phyloP scores from a whole-genome alignment of 2,329 filamentous ascomycete species.

The Knoxdaviesia capensis region DNA sequence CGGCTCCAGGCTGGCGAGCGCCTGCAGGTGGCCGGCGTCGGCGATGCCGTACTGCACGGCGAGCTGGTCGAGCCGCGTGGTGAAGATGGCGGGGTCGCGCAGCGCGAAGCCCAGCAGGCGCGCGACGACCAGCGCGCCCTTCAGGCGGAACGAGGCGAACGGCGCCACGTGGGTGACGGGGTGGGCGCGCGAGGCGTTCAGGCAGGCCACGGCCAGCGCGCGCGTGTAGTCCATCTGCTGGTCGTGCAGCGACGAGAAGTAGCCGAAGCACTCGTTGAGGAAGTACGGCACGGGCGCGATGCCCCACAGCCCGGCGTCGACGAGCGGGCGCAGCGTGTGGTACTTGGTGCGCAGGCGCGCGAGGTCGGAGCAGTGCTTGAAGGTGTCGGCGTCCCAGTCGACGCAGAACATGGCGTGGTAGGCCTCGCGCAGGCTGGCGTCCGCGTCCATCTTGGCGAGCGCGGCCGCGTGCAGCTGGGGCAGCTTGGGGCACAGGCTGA shows the following conservation, averaged over 20 bases:
- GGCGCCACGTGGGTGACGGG: conserved; percentile 28
- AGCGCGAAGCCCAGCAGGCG: conserved; percentile 30
- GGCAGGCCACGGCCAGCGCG: conserved; percentile 24
- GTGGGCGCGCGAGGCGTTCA: conserved; percentile 25
- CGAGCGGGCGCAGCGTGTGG: conserved; percentile 12
- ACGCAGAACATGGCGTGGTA: background rate
- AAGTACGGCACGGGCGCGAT: conserved; percentile 3
- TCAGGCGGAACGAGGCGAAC: conserved; percentile 28
- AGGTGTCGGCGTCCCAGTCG: background rate
- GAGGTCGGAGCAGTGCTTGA: background rate
- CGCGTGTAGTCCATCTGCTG: conserved; percentile 6
- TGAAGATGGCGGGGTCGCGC: conserved; percentile 12
- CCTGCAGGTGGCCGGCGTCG: conserved; percentile 8
- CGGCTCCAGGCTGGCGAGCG: conserved; percentile 25
- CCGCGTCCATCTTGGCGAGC: background rate
- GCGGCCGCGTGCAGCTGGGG: background rate
- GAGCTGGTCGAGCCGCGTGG: background rate
- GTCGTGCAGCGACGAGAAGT: conserved; percentile 2
- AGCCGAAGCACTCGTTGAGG: conserved; percentile 5
- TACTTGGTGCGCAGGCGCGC: conserved; percentile 11
- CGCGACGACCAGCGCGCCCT: conserved; percentile 28
- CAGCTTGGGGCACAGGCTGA: conserved; percentile 12
- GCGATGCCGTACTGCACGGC: conserved; percentile 7
- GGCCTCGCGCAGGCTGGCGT: background rate
- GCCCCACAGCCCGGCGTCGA: conserved; percentile 6